A percentile compares a stretch with the other conserved stretches of the same genome.
These are phyloP conservation scores for Urostyla sp. DNA, from an alignment of 73 alveolate genomes.

Conservation along the genomic window DNA sequence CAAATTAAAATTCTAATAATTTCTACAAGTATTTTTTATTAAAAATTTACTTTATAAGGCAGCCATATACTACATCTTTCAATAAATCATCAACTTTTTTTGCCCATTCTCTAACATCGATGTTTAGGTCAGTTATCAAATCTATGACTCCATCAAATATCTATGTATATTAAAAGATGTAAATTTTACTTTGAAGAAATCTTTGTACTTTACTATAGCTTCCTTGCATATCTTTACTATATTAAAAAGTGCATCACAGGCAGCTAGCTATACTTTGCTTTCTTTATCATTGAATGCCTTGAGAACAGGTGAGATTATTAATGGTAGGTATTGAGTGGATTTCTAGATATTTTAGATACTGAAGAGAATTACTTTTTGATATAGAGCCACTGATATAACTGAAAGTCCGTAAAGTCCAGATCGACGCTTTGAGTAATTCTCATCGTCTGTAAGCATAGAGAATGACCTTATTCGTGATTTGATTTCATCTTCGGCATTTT, in stretches of 20 bases:
- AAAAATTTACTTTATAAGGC: conserved; percentile 45
- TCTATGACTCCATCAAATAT: conserved; percentile 65
- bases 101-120: conserved; percentile 76
- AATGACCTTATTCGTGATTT: conserved; percentile 38
- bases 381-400: conserved; percentile 68
- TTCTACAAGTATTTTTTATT: no score
- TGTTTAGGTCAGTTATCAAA: conserved; percentile 48
- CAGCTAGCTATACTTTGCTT: conserved; percentile 58
- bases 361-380: conserved; percentile 16
- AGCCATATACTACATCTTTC: conserved; percentile 65
- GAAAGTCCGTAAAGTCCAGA: conserved; percentile 74
- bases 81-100: conserved; percentile 67
- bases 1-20: conserved; percentile 64
- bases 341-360: not conserved
- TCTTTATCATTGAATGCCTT: conserved; percentile 64
- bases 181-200: conserved; percentile 22
- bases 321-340: conserved; percentile 40
- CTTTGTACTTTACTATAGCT: conserved; percentile 62
- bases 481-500: conserved; percentile 56
- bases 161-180: no score
- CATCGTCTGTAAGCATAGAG: conserved; percentile 11
- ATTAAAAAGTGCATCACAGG: conserved; percentile 74
- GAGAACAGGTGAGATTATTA: conserved; percentile 55
- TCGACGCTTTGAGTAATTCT: conserved; percentile 26
- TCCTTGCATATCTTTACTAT: conserved; percentile 69